Evolutionary conservation across 495 filamentous ascomycete genomes (phyloP), one percentile per base, ranked within the genome.

Genomic region (Penicillium lagena): DNA sequence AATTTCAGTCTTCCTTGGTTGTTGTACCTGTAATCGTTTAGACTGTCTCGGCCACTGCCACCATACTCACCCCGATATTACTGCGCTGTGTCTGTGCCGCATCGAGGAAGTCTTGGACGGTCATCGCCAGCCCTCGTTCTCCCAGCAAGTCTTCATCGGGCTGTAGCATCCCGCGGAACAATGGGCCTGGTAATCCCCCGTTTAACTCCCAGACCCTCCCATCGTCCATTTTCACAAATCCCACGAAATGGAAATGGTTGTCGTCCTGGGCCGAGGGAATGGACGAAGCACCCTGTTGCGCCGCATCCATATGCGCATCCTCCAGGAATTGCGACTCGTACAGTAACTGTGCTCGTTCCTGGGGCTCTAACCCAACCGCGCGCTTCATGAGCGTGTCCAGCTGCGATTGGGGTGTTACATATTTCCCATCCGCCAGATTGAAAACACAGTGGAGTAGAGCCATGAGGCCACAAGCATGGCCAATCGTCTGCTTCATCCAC

Each of bases 181-280:
- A 44, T 4, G 89, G 89, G 0, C 89, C 87, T 47, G 83, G 82
- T 46, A 87, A 57, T 0, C 77, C 62, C 7, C 89, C 88, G 71
- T 94, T 87, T 40, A 95, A 68, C 70, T 94, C 89, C 81, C 89
- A 94, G 32, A 94, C 64, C 22, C 78, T 72, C 17, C 79, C 71
- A 46, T 70, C 63, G n/a, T 73, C 22, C 22, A 22, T 75, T 68
- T 86, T 88, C 27, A 91, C 85, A 65, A 94, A 91, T 35, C 78
- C 83, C 29, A 94, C 77, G 59, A 88, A 93, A 67, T 93, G 88
- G 41, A 82, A 62, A 47, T 82, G 78, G 28, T 84, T 72, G 47
- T 78, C 70, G 45, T 82, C 84, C 22, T 68, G 64, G 1, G 84
- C 79, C 39, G 64, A 68, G 1, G 87, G 89, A 6, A 84, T 80